phyloP scores from a whole-genome alignment of 2,329 filamentous ascomycete genomes.

The Alternaria sp. region DNA sequence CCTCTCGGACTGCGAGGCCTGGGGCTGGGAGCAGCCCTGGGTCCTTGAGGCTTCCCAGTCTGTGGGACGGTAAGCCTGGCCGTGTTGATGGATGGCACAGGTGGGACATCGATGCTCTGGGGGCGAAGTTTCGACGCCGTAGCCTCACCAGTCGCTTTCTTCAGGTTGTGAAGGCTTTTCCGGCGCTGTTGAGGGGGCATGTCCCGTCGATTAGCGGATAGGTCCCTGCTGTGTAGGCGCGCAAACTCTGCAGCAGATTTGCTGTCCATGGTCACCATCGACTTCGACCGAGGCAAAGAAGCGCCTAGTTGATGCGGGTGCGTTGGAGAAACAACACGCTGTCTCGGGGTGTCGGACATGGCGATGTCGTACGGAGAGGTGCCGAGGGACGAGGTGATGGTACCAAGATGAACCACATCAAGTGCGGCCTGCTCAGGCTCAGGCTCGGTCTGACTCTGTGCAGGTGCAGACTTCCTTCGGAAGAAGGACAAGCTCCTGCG shows the following conservation, averaged over 20 bases:
- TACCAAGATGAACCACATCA: slow-evolving; percentile 50
- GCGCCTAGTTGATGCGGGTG: slow-evolving; percentile 47
- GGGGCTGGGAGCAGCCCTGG: slow-evolving; percentile 5
- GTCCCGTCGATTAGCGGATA: slow-evolving; percentile 24
- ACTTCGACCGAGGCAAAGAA: slow-evolving; percentile 35
- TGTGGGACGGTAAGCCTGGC: slow-evolving; percentile 13
- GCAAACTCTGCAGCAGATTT: slow-evolving; percentile 45
- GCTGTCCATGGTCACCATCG: slow-evolving; percentile 45
- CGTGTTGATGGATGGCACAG: slow-evolving; percentile 33
- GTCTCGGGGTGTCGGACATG: slow-evolving; percentile 27
- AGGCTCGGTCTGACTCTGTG: slow-evolving; percentile 25
- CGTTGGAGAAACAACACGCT: slow-evolving; percentile 31
- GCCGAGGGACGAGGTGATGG: slow-evolving; percentile 51
- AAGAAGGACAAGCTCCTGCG: slow-evolving; percentile 42
- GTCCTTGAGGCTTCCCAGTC: slow-evolving; percentile 13
- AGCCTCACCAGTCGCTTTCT: slow-evolving; percentile 32
- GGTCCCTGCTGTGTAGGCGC: slow-evolving; percentile 45
- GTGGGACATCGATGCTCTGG: slow-evolving; percentile 29
- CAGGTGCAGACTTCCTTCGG: slow-evolving; percentile 33
- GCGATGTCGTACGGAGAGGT: slow-evolving; percentile 54
- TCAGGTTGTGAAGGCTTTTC: slow-evolving; percentile 37
- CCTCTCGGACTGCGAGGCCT: slow-evolving; percentile 25
- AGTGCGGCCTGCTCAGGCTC: slow-evolving; percentile 23
- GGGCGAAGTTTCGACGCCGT: slow-evolving; percentile 23
- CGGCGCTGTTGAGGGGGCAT: slow-evolving; percentile 29